Evolutionary conservation across 371 early-diverging fungal genomes (phyloP).

Genomic region (Rhizopus sp.): DNA sequence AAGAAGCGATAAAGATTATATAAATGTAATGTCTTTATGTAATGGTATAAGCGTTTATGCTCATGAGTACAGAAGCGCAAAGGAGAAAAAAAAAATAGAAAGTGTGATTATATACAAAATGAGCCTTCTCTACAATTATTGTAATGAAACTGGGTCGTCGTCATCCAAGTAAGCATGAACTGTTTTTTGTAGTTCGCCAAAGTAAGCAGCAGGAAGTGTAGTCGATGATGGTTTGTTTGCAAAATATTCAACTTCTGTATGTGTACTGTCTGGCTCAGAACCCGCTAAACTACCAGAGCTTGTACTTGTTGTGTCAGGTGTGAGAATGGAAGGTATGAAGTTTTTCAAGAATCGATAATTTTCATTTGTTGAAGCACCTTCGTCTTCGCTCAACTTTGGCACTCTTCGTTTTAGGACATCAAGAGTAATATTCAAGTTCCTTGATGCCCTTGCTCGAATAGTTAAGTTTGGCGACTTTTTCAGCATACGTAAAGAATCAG

Average conservation of each 20-base stretch:
- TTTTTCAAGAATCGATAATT: conserved; percentile 9
- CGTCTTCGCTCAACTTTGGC: conserved; percentile 1
- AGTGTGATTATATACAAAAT: no score
- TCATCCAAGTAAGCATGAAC: conserved; percentile 15
- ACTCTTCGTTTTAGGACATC: conserved; percentile 21
- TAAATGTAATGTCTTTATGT: no score
- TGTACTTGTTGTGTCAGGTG: conserved; percentile 15
- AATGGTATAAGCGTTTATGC: no score
- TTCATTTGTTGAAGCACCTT: neutral
- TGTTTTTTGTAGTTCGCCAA: conserved; percentile 23
- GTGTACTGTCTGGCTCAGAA: conserved; percentile 15
- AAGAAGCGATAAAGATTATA: no score
- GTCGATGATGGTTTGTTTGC: neutral
- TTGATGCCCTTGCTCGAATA: conserved; percentile 35
- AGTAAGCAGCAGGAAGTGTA: conserved; percentile 15
- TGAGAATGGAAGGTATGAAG: conserved; percentile 7
- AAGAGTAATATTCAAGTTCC: conserved; percentile 24
- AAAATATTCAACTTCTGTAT: neutral
- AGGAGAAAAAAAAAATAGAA: no score
- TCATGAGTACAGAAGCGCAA: no score
- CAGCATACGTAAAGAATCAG: conserved; percentile 34
- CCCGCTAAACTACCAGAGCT: conserved; percentile 19
- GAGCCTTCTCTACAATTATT: neutral
- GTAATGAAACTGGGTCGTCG: neutral
- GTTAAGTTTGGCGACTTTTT: conserved; percentile 24